Conservation (phyloP, 2,329 filamentous ascomycete genomes). For the Colletotrichum sp. region DNA sequence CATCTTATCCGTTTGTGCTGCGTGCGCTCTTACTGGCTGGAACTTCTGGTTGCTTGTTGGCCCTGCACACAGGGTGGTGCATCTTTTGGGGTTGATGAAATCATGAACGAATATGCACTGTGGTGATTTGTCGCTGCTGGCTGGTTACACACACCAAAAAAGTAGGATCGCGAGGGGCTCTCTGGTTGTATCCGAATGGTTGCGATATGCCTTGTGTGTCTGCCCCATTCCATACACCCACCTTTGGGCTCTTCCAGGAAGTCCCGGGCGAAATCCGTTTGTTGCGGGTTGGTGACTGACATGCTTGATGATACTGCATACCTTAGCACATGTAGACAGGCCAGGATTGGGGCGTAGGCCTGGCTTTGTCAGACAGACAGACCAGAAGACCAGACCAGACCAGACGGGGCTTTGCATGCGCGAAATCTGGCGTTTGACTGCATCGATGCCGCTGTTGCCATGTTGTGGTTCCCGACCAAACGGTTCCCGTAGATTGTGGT, state of each 20-base stretch:
- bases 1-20: conserved; percentile 19
- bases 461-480: conserved; percentile 24
- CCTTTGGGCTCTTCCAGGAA: background rate
- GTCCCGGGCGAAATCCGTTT: background rate
- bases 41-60: background rate
- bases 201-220: background rate
- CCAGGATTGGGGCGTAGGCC: background rate
- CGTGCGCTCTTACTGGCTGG: background rate
- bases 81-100: background rate
- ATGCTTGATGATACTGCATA: background rate
- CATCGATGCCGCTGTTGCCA: conserved; percentile 25
- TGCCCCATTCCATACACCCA: background rate
- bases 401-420: conserved; percentile 20
- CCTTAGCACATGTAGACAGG: background rate
- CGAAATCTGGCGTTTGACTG: conserved; percentile 29
- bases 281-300: background rate
- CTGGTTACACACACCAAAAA: background rate
- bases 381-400: background rate
- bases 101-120: background rate
- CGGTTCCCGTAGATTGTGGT: conserved; percentile 17
- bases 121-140: background rate
- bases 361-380: conserved; percentile 3
- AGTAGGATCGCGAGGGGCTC: background rate
- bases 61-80: background rate
- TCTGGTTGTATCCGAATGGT: background rate